Percentiles rank a stretch among this genome's conserved stretches.
phyloP scores from a whole-genome alignment of 2,329 filamentous ascomycete species.

The Aureobasidium sp. region DNA sequence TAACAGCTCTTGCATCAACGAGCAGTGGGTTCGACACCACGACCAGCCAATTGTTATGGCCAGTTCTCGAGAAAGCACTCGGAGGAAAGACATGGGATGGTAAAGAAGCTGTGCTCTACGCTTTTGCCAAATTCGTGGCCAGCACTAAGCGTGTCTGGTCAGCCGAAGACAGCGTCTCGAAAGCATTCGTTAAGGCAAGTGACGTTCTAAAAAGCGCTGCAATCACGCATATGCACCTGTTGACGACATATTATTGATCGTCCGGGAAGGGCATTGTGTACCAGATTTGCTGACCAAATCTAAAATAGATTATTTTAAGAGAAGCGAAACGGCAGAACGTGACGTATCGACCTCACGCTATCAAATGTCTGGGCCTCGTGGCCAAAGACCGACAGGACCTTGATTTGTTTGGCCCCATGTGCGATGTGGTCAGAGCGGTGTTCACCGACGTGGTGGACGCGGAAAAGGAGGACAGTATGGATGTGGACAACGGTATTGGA shows the following conservation, averaged over 20 bases:
- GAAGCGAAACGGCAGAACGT: constrained; percentile 90
- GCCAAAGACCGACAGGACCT: constrained; percentile 61
- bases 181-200: constrained; percentile 59
- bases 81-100: constrained; percentile 86
- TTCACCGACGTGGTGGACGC: constrained; percentile 50
- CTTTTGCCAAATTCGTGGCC: constrained; percentile 70
- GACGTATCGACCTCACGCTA: constrained; percentile 70
- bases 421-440: constrained; percentile 55
- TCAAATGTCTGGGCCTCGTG: constrained; percentile 66
- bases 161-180: constrained; percentile 52
- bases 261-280: neutral
- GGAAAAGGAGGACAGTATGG: constrained; percentile 57
- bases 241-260: neutral
- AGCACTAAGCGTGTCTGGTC: constrained; percentile 53
- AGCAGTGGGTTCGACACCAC: constrained; percentile 50
- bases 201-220: neutral
- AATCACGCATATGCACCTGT: neutral
- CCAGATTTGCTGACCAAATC: constrained; percentile 1
- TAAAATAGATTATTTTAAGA: constrained; percentile 59
- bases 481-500: constrained; percentile 50
- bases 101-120: constrained; percentile 76
- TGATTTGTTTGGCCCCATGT: constrained; percentile 62
- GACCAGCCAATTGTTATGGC: constrained; percentile 66
- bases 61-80: constrained; percentile 71
- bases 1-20: constrained; percentile 50